phyloP scores from a whole-genome alignment of 2,329 filamentous ascomycete species.

The Coniochaeta hoffmannii region DNA sequence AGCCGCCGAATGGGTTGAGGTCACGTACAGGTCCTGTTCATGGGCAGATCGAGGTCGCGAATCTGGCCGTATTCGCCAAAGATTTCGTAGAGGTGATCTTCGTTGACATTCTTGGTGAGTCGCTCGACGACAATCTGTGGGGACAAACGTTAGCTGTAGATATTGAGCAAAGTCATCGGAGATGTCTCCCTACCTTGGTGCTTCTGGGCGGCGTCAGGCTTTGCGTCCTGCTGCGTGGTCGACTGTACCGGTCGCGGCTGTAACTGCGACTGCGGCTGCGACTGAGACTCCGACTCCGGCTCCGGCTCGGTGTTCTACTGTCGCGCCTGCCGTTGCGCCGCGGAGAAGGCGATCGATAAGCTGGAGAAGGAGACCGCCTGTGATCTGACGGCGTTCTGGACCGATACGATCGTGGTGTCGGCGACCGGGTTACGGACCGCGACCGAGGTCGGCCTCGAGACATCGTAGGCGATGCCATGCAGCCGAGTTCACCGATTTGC shows the following conservation, averaged over 20 bases:
- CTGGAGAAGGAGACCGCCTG: background rate
- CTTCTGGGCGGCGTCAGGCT: slow-evolving; percentile 32
- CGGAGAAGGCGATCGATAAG: slow-evolving; percentile 21
- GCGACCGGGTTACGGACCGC: background rate
- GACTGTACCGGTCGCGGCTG: slow-evolving; percentile 20
- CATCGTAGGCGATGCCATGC: background rate
- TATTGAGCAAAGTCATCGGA: background rate
- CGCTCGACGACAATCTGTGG: slow-evolving; percentile 94
- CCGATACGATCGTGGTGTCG: background rate
- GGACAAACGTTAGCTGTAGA: background rate
- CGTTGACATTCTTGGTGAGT: slow-evolving; percentile 89
- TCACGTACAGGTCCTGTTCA: slow-evolving; percentile 69
- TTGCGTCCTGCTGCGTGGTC: slow-evolving; percentile 23
- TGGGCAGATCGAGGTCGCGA: slow-evolving; percentile 78
- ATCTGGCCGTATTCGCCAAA: slow-evolving; percentile 85
- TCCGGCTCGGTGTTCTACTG: slow-evolving; percentile 22
- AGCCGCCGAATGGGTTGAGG: background rate
- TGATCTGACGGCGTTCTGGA: background rate
- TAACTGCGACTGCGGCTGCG: slow-evolving; percentile 24
- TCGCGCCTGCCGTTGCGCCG: slow-evolving; percentile 27
- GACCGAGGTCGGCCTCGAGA: background rate
- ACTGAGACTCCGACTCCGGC: slow-evolving; percentile 21
- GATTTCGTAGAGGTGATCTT: slow-evolving; percentile 82
- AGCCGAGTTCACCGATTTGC: background rate
- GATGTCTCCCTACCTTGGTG: slow-evolving; percentile 39